Evolutionary conservation across 495 filamentous ascomycete genomes (phyloP).

Genomic region (Amniculicola lignicola): DNA sequence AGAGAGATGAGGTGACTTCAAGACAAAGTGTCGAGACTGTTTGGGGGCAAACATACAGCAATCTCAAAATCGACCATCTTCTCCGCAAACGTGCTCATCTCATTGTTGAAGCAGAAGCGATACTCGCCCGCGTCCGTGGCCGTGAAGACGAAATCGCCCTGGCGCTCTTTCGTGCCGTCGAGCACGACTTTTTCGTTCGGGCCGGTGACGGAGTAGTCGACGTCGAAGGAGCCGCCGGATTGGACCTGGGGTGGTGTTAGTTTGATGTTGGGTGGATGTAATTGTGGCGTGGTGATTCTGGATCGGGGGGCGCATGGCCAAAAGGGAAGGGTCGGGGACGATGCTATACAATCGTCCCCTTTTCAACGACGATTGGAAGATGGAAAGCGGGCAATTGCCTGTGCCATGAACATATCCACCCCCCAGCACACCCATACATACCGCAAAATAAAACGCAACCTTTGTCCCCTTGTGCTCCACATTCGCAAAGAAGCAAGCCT

Average conservation of each 20-base stretch:
- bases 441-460: conserved; percentile 98
- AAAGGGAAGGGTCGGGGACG: no score
- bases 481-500: conserved; percentile 87
- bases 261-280: no score
- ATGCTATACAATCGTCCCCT: no score
- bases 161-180: conserved; percentile 86
- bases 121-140: conserved; percentile 92
- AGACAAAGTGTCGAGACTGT: not conserved
- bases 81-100: conserved; percentile 96
- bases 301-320: no score
- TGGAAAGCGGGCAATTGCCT: no score
- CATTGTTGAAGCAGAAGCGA: conserved; percentile 96
- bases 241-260: no score
- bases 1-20: not conserved
- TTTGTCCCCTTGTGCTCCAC: conserved; percentile 75
- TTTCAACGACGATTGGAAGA: no score
- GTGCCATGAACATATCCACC: not conserved
- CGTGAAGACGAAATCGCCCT: conserved; percentile 98
- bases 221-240: conserved; percentile 92
- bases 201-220: conserved; percentile 85
- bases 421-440: conserved; percentile 47
- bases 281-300: no score
- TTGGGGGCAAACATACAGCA: conserved; percentile 57
- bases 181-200: conserved; percentile 79
- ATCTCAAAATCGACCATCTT: conserved; percentile 99